Evolutionary conservation across 2,329 filamentous ascomycete genomes (phyloP), one percentile per base, ranked within the genome.

Genomic region (Alternaria arborescens): DNA sequence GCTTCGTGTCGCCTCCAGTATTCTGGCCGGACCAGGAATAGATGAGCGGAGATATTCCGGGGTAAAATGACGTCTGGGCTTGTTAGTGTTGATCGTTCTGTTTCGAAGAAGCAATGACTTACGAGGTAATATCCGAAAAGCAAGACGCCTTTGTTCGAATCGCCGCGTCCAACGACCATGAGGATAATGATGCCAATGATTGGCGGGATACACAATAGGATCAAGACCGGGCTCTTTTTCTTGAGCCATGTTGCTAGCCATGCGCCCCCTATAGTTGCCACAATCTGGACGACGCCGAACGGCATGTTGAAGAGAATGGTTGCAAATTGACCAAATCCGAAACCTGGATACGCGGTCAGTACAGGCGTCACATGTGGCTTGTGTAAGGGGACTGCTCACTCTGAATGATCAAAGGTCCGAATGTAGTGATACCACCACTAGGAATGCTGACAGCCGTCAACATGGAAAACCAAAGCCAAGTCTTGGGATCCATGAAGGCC

Each of bases 1-100:
- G 86, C 77, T 91, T 91, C 0, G 89, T 91, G 70, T 91, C 88
- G 1, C 89, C 89, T 0, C 86, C 89, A 0, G 89, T 89, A 64
- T 89, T 89, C 61, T 87, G 85, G 2, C 85, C 81, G 2, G 85
- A 86, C 86, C 86, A 88, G 0, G 85, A 85, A 64, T 87, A 88
- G 41, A 89, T 85, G 30, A 89, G 76, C 0, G 86, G 88, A 3
- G 88, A 83, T 60, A 87, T 87, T 6, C 83, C 87, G 0, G 86
- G 86, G 52, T 88, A 88, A 8, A 88, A 82, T 0, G 85, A 88
- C 41, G 87, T 86, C 20, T 36, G 10, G 18, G 16, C 28, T 36
- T 36, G 8, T 24, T 16, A 26, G 12, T 22, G 8, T 26, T 24
- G 22, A 20, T 44, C 14, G 8, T 8, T 20, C 24, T 11, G 11